Evolutionary conservation across 306 rosid genomes (phyloP).

Genomic region (Hippophae gyantsensis): DNA sequence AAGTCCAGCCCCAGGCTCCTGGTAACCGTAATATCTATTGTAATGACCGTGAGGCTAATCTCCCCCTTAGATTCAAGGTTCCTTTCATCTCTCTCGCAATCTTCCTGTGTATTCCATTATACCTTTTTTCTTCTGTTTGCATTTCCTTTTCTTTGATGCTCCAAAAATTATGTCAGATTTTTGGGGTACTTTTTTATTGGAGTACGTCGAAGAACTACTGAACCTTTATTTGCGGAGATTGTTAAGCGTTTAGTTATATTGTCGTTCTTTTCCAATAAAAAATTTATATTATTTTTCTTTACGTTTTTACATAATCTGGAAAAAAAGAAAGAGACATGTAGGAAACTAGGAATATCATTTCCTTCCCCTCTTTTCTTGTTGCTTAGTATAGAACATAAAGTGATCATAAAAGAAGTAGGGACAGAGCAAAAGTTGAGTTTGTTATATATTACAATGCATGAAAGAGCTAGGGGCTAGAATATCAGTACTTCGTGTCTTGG

Average conservation of each 20-base stretch:
- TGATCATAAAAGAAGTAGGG: no score
- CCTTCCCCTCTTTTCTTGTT: no score
- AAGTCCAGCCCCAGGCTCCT: slow-evolving; percentile 92
- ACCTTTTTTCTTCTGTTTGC: background rate
- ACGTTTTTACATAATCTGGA: no score
- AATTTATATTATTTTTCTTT: no score
- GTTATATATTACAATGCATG: background rate
- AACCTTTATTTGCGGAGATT: no score
- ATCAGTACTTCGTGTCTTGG: background rate
- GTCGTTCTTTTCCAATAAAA: no score
- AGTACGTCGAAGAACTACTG: no score
- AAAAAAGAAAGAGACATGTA: no score
- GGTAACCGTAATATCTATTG: slow-evolving; percentile 75
- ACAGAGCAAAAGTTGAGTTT: no score
- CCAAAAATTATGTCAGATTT: background rate
- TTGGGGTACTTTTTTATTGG: background rate
- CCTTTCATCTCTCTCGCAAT: background rate
- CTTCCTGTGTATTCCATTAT: background rate
- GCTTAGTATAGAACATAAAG: no score
- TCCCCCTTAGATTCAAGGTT: slow-evolving; percentile 65
- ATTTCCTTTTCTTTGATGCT: background rate
- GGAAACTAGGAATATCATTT: no score
- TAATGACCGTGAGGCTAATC: slow-evolving; percentile 78
- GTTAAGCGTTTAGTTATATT: no score
- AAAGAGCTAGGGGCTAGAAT: background rate